Conservation (phyloP, 176 grass and related monocot species). For the Aegilops tauschii region DNA sequence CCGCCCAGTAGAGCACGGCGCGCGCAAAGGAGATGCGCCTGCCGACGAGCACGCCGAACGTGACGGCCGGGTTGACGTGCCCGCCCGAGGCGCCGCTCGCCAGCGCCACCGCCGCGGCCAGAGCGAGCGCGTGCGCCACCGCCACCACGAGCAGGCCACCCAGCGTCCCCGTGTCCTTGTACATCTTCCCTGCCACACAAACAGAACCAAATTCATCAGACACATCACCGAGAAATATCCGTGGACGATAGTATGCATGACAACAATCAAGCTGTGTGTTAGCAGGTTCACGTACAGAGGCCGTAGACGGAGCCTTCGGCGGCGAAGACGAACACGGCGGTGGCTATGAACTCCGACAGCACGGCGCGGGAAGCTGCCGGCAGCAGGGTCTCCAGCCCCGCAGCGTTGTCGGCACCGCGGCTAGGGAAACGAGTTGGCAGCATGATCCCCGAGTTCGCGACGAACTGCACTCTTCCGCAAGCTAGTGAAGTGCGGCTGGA, state of each 20-base stretch:
- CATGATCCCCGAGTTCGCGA: slow-evolving; percentile 31
- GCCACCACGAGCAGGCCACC: slow-evolving; percentile 63
- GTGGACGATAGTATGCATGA: background rate
- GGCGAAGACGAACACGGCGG: slow-evolving; percentile 82
- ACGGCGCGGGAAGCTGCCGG: slow-evolving; percentile 53
- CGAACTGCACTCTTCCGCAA: background rate
- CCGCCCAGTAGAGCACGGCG: slow-evolving; percentile 65
- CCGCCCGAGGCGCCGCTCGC: slow-evolving; percentile 49
- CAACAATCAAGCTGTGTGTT: no score
- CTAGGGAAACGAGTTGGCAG: slow-evolving; percentile 21
- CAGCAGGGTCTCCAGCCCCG: slow-evolving; percentile 33
- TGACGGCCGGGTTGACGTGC: slow-evolving; percentile 86
- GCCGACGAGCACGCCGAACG: slow-evolving; percentile 73
- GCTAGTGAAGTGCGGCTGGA: background rate
- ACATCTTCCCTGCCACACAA: slow-evolving; percentile 64
- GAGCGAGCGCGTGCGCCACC: slow-evolving; percentile 67
- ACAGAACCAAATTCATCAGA: background rate
- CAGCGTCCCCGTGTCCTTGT: slow-evolving; percentile 50
- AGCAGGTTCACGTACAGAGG: slow-evolving; percentile 41
- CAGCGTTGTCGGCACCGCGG: background rate
- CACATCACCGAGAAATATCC: background rate
- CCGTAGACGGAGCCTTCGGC: slow-evolving; percentile 75
- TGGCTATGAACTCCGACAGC: slow-evolving; percentile 77
- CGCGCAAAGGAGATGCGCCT: slow-evolving; percentile 67
- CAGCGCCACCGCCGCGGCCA: slow-evolving; percentile 51